A percentile compares a stretch with the other conserved stretches of the same genome.
Evolutionary conservation across 2,329 filamentous ascomycete species (phyloP).

Genomic region (Pseudogymnoascus sp.): DNA sequence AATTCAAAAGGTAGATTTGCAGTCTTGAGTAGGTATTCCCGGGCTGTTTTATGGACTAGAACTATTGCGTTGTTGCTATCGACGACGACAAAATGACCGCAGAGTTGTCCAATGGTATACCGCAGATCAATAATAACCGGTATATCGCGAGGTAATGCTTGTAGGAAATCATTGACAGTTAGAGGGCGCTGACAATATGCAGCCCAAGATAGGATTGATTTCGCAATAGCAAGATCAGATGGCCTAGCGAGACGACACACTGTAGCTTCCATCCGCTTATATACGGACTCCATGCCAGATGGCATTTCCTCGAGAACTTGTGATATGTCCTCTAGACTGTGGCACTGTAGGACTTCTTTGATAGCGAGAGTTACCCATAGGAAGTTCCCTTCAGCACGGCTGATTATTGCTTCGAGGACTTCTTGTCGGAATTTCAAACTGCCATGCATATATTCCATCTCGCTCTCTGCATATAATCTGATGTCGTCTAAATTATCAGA

Average conservation of each 20-base stretch:
- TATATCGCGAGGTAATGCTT: constrained; percentile 19
- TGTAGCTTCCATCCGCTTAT: constrained; percentile 24
- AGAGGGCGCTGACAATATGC: constrained; percentile 22
- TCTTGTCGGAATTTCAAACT: neutral
- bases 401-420: constrained; percentile 9
- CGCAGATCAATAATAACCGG: constrained; percentile 16
- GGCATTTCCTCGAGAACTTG: constrained; percentile 23
- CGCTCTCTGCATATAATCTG: constrained; percentile 7
- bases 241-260: constrained; percentile 13
- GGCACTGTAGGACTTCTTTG: neutral
- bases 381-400: constrained; percentile 14
- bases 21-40: constrained; percentile 20
- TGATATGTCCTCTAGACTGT: constrained; percentile 13
- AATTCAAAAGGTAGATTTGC: constrained; percentile 10
- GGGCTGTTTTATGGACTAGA: constrained; percentile 27
- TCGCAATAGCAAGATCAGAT: constrained; percentile 15
- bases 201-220: constrained; percentile 24
- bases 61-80: constrained; percentile 15
- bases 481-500: neutral
- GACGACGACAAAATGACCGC: constrained; percentile 26
- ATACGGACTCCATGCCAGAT: constrained; percentile 25
- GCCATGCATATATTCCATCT: constrained; percentile 7
- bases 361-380: constrained; percentile 14
- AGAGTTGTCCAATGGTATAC: constrained; percentile 23
- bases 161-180: constrained; percentile 21